Evolutionary conservation across 208 protist species (phyloP), one percentile per base, ranked within the genome.

Genomic region (Acanthamoeba sp.): DNA sequence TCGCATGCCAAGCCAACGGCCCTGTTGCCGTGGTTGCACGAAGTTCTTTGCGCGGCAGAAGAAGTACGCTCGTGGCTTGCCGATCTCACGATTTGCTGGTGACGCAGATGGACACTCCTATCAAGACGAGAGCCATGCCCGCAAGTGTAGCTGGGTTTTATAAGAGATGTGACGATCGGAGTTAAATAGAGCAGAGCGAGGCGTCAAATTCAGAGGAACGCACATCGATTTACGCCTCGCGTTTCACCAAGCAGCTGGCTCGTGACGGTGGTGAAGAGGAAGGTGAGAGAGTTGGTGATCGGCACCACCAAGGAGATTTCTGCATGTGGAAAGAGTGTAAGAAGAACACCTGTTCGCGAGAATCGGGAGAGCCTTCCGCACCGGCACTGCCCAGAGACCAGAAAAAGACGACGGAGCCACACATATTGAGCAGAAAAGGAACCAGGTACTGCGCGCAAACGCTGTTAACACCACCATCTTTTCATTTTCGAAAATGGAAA

Each of bases 191-290:
- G 1, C 4, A 50, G 40, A 18, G 88, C 0, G 20, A 5, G 88
- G 32, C 2, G 3, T 32, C n/a, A n/a, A n/a, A n/a, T n/a, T n/a
- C n/a, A n/a, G n/a, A n/a, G n/a, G 20, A 12, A 2, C 27, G 66
- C 52, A 62, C 57, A 38, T 45, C 29, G 45, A 36, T 66, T 55
- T 0, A 93, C 18, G 9, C 45, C 40, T 4, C 45, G 89, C 0
- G 64, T 93, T 59, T 93, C 89, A 7, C 89, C 89, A 5, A 93
- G 32, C n/a, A 93, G 89, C 32, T 82, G 66, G 89, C 89, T 82
- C 36, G 89, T 93, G 3, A 42, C 45, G 22, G 66, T 76, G 45
- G 89, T 93, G 89, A 82, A 93, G 29, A 93, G 42, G 64, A 93
- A 93, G 16, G 89, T 93, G 45, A 93, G 69, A 3, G 89, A 82